Evolutionary conservation across 2,329 filamentous ascomycete species (phyloP), one percentile per base, ranked within the genome.

Genomic region (Colletotrichum phormii): DNA sequence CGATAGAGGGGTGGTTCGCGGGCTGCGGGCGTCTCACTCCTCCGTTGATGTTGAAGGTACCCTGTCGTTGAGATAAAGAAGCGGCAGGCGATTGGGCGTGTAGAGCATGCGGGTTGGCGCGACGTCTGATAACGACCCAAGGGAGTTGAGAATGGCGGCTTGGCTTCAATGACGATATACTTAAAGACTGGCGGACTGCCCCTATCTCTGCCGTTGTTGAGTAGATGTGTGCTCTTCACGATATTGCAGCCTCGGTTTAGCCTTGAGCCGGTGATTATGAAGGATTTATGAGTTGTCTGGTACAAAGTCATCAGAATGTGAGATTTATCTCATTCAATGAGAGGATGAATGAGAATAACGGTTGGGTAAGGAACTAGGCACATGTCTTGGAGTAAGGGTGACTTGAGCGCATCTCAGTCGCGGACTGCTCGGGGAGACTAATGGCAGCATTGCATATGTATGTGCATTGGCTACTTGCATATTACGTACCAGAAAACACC

Each of bases 11-110:
- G 22, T 18, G 22, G 55, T 12, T 24, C 58, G 37, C 53, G 49
- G 18, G 53, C 37, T 64, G 65, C 70, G 70, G 66, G 70, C 54
- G 65, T 64, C 51, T 55, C 51, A 24, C 37, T 7, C 33, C 12
- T 9, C 24, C 37, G 59, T 22, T 24, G 8, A 61, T 60, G 55
- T 64, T 49, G 37, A 63, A 63, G 24, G 31, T 33, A 57, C 63
- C 60, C 66, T 73, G 71, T 61, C 66, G 71, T 65, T 35, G 15
- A 73, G 71, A 73, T 73, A 71, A 72, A 73, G 60, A 65, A 24
- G 12, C 37, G 55, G 29, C 15, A 18, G 60, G 46, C 71, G 29
- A 72, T 70, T 58, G 71, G 71, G 60, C 29, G 55, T 46, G 55
- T 60, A 65, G 66, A 66, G 54, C 9, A 22, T 57, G 49, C 60